These are phyloP conservation scores for Tetracentron sinense DNA, from an alignment of 164 flowering plant species.

Conservation along the genomic window DNA sequence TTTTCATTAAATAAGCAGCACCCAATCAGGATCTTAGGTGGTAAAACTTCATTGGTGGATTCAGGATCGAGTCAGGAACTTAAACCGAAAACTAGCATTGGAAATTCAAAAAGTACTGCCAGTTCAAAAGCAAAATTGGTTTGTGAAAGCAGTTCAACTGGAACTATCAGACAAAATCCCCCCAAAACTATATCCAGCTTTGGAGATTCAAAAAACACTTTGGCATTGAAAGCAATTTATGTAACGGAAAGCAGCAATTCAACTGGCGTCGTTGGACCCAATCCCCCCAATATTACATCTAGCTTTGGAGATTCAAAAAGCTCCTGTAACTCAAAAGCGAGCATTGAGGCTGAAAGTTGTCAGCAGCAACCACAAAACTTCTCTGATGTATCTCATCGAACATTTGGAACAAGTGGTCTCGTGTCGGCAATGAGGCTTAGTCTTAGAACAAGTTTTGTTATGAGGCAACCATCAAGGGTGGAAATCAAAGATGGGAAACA, in stretches of 20 bases:
- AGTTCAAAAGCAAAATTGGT: constrained; percentile 16
- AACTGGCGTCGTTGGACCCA: constrained; percentile 12
- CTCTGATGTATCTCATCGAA: constrained; percentile 29
- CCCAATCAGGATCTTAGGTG: constrained; percentile 31
- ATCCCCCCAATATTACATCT: constrained; percentile 2
- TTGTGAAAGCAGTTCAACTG: constrained; percentile 15
- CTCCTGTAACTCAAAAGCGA: constrained; percentile 11
- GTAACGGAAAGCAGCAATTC: constrained; percentile 26
- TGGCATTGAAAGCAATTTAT: constrained; percentile 7
- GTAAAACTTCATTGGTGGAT: constrained; percentile 16
- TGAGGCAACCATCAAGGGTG: constrained; percentile 52
- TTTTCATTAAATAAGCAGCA: constrained; percentile 25
- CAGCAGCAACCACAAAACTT: constrained; percentile 19
- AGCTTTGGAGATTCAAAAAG: constrained; percentile 12
- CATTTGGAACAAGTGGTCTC: constrained; percentile 32
- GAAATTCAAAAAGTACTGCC: constrained; percentile 15
- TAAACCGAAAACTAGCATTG: constrained; percentile 19
- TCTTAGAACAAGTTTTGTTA: constrained; percentile 47
- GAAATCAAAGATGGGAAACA: constrained; percentile 30
- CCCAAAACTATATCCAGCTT: constrained; percentile 6
- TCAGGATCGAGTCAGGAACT: constrained; percentile 15
- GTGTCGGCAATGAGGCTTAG: constrained; percentile 36
- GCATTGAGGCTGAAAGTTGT: constrained; percentile 28
- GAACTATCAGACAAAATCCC: constrained; percentile 7
- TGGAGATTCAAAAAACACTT: constrained; percentile 4